Base-by-base conservation (phyloP, 805 yeast species). In the Ogataea methylovora region DNA sequence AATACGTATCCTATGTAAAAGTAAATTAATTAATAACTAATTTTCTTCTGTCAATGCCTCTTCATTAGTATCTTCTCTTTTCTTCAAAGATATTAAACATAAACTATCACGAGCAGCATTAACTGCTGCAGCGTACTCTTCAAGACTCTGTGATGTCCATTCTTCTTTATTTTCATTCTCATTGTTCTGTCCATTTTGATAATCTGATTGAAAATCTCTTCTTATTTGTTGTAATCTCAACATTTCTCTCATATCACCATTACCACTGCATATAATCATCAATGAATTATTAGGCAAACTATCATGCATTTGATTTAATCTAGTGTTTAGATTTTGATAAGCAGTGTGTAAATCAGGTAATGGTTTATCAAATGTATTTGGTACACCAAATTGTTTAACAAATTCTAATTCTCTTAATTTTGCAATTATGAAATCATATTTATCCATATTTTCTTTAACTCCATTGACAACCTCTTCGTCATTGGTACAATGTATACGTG, bases 391-490 rank as follows among this genome's bases (percentile, higher is more conserved):
- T n/a, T n/a, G n/a, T n/a, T n/a, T n/a, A n/a, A n/a, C n/a, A n/a
- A n/a, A n/a, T n/a, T 77, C 86, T 15, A 81, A 52, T 34, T 79
- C 88, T 30, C 75, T 65, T 29, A 85, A 50, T 35, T 73, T 68
- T 14, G 75, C 63, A 32, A 81, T 61, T 11, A 72, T 58, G 19
- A 85, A 61, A 34, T 73, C 73, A 40, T 66, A 56, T 1, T 59
- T 54, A 12, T 56, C 42, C 2, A 63, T 38, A n/a, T 68, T 51
- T 6, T 60, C 51, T 1, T 51, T 40, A 7, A 73, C 59, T 4
- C 56, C 50, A 1, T 67, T 63, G 2, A 74, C 67, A 0, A 72
- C 69, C 36, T 79, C 81, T 25, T 71, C 79, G 54, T 86, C 95
- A 41, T 68, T 61, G 11, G 52, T 41, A 33, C 80, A 76, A 22